These are phyloP conservation scores for Globisporangium takayamanum DNA, from an alignment of 352 stramenopile genomes.

Conservation along the genomic window DNA sequence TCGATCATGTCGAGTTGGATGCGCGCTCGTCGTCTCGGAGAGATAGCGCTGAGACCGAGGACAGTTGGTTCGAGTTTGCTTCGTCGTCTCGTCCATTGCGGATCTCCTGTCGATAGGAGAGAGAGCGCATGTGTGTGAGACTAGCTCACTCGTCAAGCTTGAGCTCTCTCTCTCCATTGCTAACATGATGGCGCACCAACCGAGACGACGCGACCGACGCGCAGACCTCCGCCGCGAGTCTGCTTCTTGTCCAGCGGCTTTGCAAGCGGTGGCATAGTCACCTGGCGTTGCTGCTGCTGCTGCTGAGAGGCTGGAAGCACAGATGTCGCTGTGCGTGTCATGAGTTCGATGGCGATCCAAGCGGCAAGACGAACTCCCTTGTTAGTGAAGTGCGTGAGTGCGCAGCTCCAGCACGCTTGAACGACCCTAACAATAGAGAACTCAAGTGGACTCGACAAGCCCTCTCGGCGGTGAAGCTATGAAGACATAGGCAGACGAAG, in stretches of 20 bases:
- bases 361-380: no score
- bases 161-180: background rate
- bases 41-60: conserved; percentile 8
- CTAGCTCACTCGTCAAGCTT: no score
- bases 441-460: no score
- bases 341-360: background rate
- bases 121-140: background rate
- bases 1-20: conserved; percentile 58
- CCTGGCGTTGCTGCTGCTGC: background rate
- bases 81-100: conserved; percentile 15
- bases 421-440: no score
- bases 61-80: conserved; percentile 16
- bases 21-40: conserved; percentile 44
- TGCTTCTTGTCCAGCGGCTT: conserved; percentile 9
- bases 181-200: conserved; percentile 17
- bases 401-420: no score
- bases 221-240: conserved; percentile 27
- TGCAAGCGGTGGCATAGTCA: background rate
- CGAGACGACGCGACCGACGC: conserved; percentile 47
- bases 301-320: background rate
- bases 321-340: background rate
- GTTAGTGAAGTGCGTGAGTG: no score
- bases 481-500: no score
- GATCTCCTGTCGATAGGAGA: conserved; percentile 21
- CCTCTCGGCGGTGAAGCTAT: no score